Evolutionary conservation across 768 basidiomycete genomes (phyloP).

Genomic region (Hygrocybe punicea): DNA sequence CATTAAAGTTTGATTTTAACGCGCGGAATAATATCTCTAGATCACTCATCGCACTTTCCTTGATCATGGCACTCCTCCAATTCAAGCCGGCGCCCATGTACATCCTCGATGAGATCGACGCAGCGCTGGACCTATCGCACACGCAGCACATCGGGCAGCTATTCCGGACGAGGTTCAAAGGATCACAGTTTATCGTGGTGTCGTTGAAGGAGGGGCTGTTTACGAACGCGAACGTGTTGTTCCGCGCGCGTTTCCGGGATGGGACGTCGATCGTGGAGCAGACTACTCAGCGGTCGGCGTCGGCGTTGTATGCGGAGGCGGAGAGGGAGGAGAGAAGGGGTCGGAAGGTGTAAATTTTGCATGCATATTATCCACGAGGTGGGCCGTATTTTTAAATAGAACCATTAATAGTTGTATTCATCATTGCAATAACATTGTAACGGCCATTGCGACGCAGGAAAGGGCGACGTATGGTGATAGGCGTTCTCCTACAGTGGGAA

Average conservation of each 20-base stretch:
- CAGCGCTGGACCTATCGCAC: constrained; percentile 92
- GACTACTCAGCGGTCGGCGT: constrained; percentile 63
- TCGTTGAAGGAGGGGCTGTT: constrained; percentile 95
- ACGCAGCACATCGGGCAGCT: constrained; percentile 97
- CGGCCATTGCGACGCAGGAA: constrained; percentile 91
- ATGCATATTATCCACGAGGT: too few relatives aligned
- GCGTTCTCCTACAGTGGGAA: constrained; percentile 73
- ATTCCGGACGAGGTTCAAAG: constrained; percentile 97
- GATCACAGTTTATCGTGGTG: constrained; percentile 97
- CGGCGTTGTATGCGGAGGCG: constrained; percentile 40
- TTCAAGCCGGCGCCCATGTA: constrained; percentile 99
- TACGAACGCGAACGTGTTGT: constrained; percentile 95
- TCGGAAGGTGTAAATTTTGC: constrained; percentile 33
- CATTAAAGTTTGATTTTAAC: background rate
- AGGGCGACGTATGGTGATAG: constrained; percentile 94
- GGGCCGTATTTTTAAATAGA: too few relatives aligned
- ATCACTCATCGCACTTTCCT: constrained; percentile 93
- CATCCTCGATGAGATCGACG: constrained; percentile 98
- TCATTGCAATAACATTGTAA: constrained; percentile 12
- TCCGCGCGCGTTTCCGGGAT: constrained; percentile 89
- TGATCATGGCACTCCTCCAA: constrained; percentile 98
- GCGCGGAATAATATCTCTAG: constrained; percentile 39
- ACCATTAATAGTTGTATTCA: background rate
- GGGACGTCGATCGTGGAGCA: constrained; percentile 90
- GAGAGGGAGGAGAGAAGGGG: constrained; percentile 30